Evolutionary conservation across 176 grass and related monocot species (phyloP), one percentile per base, ranked within the genome.

Genomic region (Aegilops longissima): DNA sequence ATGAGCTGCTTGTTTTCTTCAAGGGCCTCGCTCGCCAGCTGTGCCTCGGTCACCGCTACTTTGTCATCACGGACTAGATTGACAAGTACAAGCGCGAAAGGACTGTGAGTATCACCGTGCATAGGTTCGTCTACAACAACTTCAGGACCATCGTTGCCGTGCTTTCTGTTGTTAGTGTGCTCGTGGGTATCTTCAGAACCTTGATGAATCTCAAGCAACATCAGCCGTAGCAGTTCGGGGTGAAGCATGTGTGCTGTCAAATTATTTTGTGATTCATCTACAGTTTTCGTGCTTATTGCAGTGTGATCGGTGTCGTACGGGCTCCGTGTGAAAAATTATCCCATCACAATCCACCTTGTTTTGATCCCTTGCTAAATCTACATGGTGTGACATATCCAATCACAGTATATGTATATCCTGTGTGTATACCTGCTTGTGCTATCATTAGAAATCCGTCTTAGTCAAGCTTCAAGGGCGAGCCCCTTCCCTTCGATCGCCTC

Each of bases 101-200:
- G 51, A 5, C 16, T 51, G 4, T 21, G 2, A 34, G 47, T 3
- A 12, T 78, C 16, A 4, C 7, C 47, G 9, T 31, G 13, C 75
- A 61, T 12, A 58, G n/a, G 27, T 78, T 78, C 17, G 6, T 78
- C 17, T 78, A 78, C 52, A n/a, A 78, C 75, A 35, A 78, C 51
- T 34, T 78, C 27, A 78, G 0, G 9, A 6, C 30, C 18, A 78
- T 78, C 51, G 2, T 58, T 1, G 20, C 51, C 17, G 16, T 78
- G 9, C 27, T 78, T 7, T 35, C 74, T 8, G 8, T 56, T 29
- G 16, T 3, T 1, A 0, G 75, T 9, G 51, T n/a, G 14, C 17
- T 78, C 11, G 75, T 4, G 0, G 29, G 11, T 12, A 45, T 45
- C 42, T 45, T 45, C 11, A 45, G 11, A 45, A 45, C 42, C 42